Percentiles rank a stretch among this genome's conserved stretches.
Evolutionary conservation across 2,329 filamentous ascomycete species (phyloP).

Genomic region (Fusarium sp.): DNA sequence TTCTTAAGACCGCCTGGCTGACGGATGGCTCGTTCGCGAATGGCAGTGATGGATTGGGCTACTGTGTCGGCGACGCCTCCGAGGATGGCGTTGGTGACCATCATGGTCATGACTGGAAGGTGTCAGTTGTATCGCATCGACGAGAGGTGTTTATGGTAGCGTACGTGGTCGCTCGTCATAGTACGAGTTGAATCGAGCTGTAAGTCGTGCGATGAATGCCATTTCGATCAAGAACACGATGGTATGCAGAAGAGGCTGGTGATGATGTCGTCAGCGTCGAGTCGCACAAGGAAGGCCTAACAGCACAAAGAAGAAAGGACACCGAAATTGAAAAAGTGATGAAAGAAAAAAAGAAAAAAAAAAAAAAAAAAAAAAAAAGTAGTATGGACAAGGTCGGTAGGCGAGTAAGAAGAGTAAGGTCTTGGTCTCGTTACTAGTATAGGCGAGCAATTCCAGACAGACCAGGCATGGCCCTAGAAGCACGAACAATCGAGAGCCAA

Average conservation of each 20-base stretch:
- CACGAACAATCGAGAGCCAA: constrained; percentile 21
- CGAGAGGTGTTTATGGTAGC: constrained; percentile 34
- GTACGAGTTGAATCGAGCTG: constrained; percentile 89
- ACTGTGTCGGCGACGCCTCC: constrained; percentile 96
- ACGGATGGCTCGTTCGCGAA: constrained; percentile 72
- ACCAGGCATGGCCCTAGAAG: constrained; percentile 23
- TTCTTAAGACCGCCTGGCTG: constrained; percentile 68
- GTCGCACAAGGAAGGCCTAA: constrained; percentile 25
- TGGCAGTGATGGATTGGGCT: constrained; percentile 88
- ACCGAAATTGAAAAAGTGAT: not conserved
- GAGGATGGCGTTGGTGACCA: constrained; percentile 97
- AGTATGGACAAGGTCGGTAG: not conserved
- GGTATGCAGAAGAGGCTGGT: constrained; percentile 84
- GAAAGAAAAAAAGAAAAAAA: not conserved
- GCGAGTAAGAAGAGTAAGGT: constrained; percentile 4
- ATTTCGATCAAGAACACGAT: constrained; percentile 89
- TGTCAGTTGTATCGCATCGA: not conserved
- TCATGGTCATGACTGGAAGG: constrained; percentile 85
- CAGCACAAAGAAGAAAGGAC: not conserved
- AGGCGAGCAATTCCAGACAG: constrained; percentile 13
- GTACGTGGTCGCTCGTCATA: constrained; percentile 88
- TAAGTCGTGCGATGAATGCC: constrained; percentile 81
- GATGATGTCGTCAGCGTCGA: constrained; percentile 33
- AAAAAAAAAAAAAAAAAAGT: not conserved
- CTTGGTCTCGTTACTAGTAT: not conserved